Percentiles rank a stretch among this genome's conserved stretches.
Conservation (phyloP, 2,329 filamentous ascomycete species). For the Beauveria brongniartii region DNA sequence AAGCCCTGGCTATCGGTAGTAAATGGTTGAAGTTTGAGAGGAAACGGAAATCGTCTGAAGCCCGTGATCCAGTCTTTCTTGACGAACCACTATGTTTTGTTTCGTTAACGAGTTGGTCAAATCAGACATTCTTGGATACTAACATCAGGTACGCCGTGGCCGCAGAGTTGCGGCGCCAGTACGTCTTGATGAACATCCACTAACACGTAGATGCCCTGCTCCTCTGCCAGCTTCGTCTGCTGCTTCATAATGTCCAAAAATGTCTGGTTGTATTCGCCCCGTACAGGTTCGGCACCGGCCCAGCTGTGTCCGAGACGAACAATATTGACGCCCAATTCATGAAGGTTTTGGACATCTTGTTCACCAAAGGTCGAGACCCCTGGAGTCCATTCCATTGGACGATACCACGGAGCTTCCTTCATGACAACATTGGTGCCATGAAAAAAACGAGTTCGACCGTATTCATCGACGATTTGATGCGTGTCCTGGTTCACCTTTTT, state of each 20-base stretch:
- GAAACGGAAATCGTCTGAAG: constrained; percentile 13
- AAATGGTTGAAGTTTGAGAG: constrained; percentile 12
- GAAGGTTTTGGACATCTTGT: constrained; percentile 14
- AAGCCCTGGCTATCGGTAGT: constrained; percentile 13
- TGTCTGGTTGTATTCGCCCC: constrained; percentile 14
- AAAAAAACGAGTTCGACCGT: constrained; percentile 15
- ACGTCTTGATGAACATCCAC: constrained; percentile 16
- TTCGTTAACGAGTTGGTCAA: neutral
- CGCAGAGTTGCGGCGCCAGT: constrained; percentile 14
- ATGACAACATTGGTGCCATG: constrained; percentile 17
- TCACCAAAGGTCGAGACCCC: constrained; percentile 15
- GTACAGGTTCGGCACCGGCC: constrained; percentile 15
- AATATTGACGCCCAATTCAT: constrained; percentile 15
- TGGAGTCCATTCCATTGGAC: constrained; percentile 13
- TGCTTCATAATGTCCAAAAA: constrained; percentile 15
- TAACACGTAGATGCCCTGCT: constrained; percentile 15
- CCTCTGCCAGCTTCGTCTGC: constrained; percentile 15
- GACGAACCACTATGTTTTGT: constrained; percentile 13
- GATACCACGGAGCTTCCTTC: constrained; percentile 16
- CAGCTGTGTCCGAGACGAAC: constrained; percentile 15
- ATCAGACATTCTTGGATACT: neutral
- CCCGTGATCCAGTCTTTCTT: constrained; percentile 13
- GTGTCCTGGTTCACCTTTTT: constrained; percentile 13
- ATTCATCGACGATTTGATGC: constrained; percentile 15
- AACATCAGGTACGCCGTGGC: constrained; percentile 16